Evolutionary conservation across 257 asterid genomes (phyloP).

Genomic region (Echium plantagineum): DNA sequence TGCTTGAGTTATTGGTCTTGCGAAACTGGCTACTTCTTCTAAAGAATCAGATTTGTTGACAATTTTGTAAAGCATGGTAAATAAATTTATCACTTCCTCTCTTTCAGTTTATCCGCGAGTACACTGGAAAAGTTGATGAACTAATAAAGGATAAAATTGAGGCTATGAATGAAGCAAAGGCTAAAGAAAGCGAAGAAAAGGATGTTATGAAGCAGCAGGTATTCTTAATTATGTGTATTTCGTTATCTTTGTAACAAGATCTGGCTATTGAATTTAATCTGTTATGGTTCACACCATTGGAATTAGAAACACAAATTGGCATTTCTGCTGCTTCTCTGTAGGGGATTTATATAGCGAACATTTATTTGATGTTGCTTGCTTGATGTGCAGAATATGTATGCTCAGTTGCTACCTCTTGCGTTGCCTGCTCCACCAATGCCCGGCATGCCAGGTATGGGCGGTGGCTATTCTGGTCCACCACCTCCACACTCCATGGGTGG

Average conservation of each 20-base stretch:
- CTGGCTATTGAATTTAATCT: too few relatives aligned
- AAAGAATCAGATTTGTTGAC: neutral
- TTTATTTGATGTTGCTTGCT: neutral
- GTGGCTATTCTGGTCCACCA: constrained; percentile 45
- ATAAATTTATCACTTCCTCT: constrained; percentile 3
- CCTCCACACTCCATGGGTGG: constrained; percentile 48
- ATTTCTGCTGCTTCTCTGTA: neutral
- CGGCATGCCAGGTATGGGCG: constrained; percentile 71
- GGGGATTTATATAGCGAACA: neutral
- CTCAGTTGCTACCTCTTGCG: constrained; percentile 96
- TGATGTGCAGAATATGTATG: constrained; percentile 91
- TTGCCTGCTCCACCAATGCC: constrained; percentile 98
- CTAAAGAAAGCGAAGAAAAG: constrained; percentile 79
- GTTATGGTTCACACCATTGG: too few relatives aligned
- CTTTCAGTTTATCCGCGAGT: constrained; percentile 84
- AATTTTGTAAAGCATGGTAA: neutral
- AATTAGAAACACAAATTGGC: neutral
- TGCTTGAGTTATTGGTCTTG: neutral
- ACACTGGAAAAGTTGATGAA: constrained; percentile 91
- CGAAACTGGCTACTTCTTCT: too few relatives aligned
- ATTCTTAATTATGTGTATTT: neutral
- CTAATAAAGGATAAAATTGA: constrained; percentile 78
- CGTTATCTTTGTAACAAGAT: too few relatives aligned
- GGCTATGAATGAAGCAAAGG: constrained; percentile 60
- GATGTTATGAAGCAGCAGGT: constrained; percentile 93